Evolutionary conservation across 176 grass and related monocot genomes (phyloP), one percentile per base, ranked within the genome.

Genomic region (Poa annua): DNA sequence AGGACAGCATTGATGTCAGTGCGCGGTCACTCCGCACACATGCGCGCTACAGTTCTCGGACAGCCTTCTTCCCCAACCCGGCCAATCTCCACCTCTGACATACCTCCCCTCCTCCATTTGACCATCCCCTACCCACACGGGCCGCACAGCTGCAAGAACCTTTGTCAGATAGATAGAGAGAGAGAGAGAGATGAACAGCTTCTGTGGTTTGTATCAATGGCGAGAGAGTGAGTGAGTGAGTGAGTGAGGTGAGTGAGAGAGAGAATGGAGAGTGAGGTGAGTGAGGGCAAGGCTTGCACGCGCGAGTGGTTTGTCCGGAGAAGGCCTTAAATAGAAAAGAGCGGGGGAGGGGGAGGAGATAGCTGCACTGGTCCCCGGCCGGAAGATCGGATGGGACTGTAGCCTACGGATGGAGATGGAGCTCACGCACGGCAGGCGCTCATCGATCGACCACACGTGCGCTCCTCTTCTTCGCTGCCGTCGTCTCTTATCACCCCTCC

Each of bases 361-460:
- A n/a, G 14, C 81, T 77, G 81, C 79, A 60, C 89, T 93, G 94
- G 94, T 97, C 91, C 93, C 92, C 60, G 76, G 51, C 67, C 66
- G 80, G 88, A 65, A 56, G 73, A 74, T 65, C 45, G 53, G 83
- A 82, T 77, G 85, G 86, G 55, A 86, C 79, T 83, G 84, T 90
- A 86, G 75, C 22, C 55, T 66, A 59, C 87, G 52, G 74, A 76
- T 73, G 45, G 59, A 10, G 51, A 29, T 29, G 29, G 29, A 29
- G 29, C 29, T 29, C 57, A 63, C 68, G 44, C 83, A 65, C 35
- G 87, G 69, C 76, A 50, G 52, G 35, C 57, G 80, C 55, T 29
- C 25, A 32, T 63, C 59, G 69, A 72, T 72, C 21, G 69, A 72
- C 47, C 21, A 80, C 84, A 92, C 87, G 91, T 89, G 91, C 84